Evolutionary conservation across 805 yeast genomes (phyloP).

Genomic region (Priceomyces fermenticarens): DNA sequence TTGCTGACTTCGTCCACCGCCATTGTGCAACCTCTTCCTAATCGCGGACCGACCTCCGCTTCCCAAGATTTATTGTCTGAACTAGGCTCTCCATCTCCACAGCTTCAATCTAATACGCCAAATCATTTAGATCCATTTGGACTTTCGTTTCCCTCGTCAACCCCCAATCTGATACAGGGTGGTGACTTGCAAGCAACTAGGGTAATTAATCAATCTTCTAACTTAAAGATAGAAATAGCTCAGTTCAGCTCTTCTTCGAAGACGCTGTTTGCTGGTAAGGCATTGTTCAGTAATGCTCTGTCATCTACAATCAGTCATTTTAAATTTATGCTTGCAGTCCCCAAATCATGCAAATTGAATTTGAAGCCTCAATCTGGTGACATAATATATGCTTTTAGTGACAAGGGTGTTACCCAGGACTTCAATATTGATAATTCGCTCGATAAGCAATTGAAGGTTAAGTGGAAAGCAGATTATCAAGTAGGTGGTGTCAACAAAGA

Average conservation of each 20-base stretch:
- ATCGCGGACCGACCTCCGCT: conserved; percentile 5
- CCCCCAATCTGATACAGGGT: conserved; percentile 24
- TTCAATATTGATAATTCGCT: conserved; percentile 36
- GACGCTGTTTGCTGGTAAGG: conserved; percentile 39
- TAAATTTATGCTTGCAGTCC: conserved; percentile 67
- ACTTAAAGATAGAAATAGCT: conserved; percentile 49
- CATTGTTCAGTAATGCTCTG: conserved; percentile 51
- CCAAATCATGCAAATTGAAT: conserved; percentile 55
- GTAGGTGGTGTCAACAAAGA: conserved; percentile 47
- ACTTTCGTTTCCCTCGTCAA: conserved; percentile 35
- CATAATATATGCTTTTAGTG: conserved; percentile 44
- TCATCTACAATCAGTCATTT: conserved; percentile 46
- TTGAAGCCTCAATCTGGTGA: conserved; percentile 63
- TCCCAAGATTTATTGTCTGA: conserved; percentile 30
- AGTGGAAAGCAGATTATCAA: conserved; percentile 67
- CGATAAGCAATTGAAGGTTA: conserved; percentile 52
- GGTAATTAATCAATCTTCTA: conserved; percentile 41
- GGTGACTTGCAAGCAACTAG: conserved; percentile 15
- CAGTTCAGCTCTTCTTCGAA: conserved; percentile 32
- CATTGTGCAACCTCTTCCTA: conserved; percentile 17
- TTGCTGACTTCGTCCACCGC: conserved; percentile 2
- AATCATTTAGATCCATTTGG: conserved; percentile 38
- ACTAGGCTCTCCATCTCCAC: conserved; percentile 42
- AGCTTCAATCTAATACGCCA: conserved; percentile 21
- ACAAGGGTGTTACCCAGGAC: conserved; percentile 53